A percentile compares a stretch with the other conserved stretches of the same genome.
Evolutionary conservation across 2,329 filamentous ascomycete species (phyloP).

Genomic region (Colletotrichum tofieldiae): DNA sequence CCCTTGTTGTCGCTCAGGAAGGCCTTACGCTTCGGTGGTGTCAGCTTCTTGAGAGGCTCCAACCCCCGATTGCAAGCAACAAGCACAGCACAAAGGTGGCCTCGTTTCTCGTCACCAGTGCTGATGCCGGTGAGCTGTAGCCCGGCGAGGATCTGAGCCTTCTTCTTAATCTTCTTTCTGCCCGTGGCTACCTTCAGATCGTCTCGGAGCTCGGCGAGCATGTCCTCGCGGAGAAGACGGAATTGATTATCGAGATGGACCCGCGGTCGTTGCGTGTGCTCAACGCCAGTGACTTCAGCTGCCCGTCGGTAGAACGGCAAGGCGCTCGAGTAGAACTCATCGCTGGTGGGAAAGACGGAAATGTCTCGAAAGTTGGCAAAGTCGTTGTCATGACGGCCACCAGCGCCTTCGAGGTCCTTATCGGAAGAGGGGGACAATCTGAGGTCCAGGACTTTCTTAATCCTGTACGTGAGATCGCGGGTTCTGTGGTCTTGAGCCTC

Average conservation of each 20-base stretch:
- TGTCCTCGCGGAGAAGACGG: slow-evolving; percentile 79
- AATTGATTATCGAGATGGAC: slow-evolving; percentile 80
- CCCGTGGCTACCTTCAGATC: slow-evolving; percentile 69
- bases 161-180: slow-evolving; percentile 62
- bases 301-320: slow-evolving; percentile 70
- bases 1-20: slow-evolving; percentile 63
- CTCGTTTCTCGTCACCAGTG: slow-evolving; percentile 50
- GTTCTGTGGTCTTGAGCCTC: slow-evolving; percentile 46
- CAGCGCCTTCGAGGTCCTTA: slow-evolving; percentile 57
- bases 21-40: slow-evolving; percentile 54
- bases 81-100: slow-evolving; percentile 55
- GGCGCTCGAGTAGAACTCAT: slow-evolving; percentile 72
- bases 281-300: slow-evolving; percentile 62
- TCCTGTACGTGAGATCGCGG: slow-evolving; percentile 52
- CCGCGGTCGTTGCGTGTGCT: slow-evolving; percentile 55
- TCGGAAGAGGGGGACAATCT: slow-evolving; percentile 44
- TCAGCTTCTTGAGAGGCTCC: slow-evolving; percentile 55
- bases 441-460: slow-evolving; percentile 56
- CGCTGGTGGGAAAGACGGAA: slow-evolving; percentile 75
- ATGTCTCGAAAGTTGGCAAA: slow-evolving; percentile 73
- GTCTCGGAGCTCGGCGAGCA: slow-evolving; percentile 76
- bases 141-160: slow-evolving; percentile 55
- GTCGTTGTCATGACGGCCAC: slow-evolving; percentile 84
- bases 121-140: slow-evolving; percentile 58
- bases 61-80: slow-evolving; percentile 62